Percentiles rank a stretch among this genome's conserved stretches.
These are phyloP conservation scores for Orbilia quercus DNA, from an alignment of 2,329 filamentous ascomycete genomes.

Conservation along the genomic window DNA sequence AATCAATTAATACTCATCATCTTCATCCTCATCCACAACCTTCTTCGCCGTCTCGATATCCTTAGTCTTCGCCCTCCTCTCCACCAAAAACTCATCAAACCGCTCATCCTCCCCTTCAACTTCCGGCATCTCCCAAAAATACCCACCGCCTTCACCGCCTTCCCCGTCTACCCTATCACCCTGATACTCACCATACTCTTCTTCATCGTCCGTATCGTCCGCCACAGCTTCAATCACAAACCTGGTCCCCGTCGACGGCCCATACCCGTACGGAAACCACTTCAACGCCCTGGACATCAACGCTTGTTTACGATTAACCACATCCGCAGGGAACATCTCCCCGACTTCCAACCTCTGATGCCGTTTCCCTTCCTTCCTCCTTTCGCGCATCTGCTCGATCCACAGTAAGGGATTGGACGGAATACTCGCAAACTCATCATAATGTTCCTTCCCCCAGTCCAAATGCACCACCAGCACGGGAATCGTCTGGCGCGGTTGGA, in stretches of 20 bases:
- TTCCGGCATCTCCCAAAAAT: slow-evolving; percentile 47
- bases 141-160: slow-evolving; percentile 54
- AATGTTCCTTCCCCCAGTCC: slow-evolving; percentile 63
- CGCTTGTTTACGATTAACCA: slow-evolving; percentile 63
- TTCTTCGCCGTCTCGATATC: slow-evolving; percentile 8
- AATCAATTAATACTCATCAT: background rate
- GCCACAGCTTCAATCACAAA: slow-evolving; percentile 67
- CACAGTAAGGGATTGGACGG: slow-evolving; percentile 57
- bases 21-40: slow-evolving; percentile 14
- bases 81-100: slow-evolving; percentile 53
- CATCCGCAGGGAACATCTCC: slow-evolving; percentile 62
- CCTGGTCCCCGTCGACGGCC: slow-evolving; percentile 63
- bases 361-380: slow-evolving; percentile 16
- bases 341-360: slow-evolving; percentile 20
- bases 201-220: slow-evolving; percentile 64
- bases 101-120: slow-evolving; percentile 32
- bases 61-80: slow-evolving; percentile 40
- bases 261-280: slow-evolving; percentile 67
- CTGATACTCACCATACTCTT: slow-evolving; percentile 65
- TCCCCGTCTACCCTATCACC: slow-evolving; percentile 60
- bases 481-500: slow-evolving; percentile 64
- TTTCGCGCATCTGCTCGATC: slow-evolving; percentile 29
- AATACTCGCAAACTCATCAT: slow-evolving; percentile 58
- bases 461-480: slow-evolving; percentile 66
- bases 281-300: slow-evolving; percentile 64